phyloP scores from a whole-genome alignment of 2,329 filamentous ascomycete genomes.

The Apiospora sp. region DNA sequence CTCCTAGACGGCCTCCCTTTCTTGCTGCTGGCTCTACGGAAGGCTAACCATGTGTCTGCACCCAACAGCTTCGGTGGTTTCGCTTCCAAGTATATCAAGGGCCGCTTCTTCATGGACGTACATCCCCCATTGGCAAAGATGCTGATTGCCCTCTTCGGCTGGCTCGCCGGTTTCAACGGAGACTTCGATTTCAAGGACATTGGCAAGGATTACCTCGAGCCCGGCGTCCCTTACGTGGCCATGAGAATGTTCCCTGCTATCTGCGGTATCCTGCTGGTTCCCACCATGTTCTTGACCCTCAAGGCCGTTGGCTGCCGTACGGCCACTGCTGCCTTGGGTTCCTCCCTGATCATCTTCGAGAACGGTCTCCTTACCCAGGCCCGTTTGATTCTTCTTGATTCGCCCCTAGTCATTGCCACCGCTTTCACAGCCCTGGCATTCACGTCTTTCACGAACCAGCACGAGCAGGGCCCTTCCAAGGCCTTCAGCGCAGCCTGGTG shows the following conservation, averaged over 20 bases:
- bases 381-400: slow-evolving; percentile 93
- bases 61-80: slow-evolving; percentile 88
- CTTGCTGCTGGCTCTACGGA: slow-evolving; percentile 29
- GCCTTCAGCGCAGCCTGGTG: slow-evolving; percentile 94
- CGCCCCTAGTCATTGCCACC: slow-evolving; percentile 91
- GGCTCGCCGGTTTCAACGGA: slow-evolving; percentile 92
- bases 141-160: slow-evolving; percentile 93
- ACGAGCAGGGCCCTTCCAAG: slow-evolving; percentile 88
- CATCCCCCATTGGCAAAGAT: slow-evolving; percentile 97
- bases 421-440: slow-evolving; percentile 91
- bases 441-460: slow-evolving; percentile 94
- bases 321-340: slow-evolving; percentile 82
- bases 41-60: slow-evolving; percentile 21
- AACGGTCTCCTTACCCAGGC: slow-evolving; percentile 96
- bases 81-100: slow-evolving; percentile 99
- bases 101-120: slow-evolving; percentile 99
- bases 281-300: slow-evolving; percentile 92
- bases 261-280: slow-evolving; percentile 86
- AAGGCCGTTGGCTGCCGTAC: slow-evolving; percentile 92
- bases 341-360: slow-evolving; percentile 91
- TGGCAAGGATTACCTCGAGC: slow-evolving; percentile 97
- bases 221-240: slow-evolving; percentile 92
- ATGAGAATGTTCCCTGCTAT: slow-evolving; percentile 95
- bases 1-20: slow-evolving; percentile 12
- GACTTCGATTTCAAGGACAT: slow-evolving; percentile 99